Evolutionary conservation across 306 rosid species (phyloP).

Genomic region (Pueraria montana): DNA sequence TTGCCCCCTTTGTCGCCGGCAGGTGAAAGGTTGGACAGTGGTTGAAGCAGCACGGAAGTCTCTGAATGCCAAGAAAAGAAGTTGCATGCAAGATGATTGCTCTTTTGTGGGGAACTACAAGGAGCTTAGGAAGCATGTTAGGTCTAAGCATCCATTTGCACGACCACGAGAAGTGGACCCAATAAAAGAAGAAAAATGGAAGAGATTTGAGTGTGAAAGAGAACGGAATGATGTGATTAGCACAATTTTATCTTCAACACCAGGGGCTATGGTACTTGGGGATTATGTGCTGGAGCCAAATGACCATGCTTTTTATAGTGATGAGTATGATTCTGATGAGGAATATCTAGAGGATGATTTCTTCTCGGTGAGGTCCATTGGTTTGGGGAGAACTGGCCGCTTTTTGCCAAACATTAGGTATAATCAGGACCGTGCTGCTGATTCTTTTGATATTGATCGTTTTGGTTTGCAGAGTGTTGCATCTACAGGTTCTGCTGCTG

Average conservation of each 20-base stretch:
- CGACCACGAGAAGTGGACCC: constrained; percentile 97
- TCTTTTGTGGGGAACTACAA: constrained; percentile 79
- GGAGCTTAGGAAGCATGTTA: constrained; percentile 89
- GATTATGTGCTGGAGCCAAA: constrained; percentile 95
- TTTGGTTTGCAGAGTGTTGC: constrained; percentile 61
- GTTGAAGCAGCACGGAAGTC: constrained; percentile 86
- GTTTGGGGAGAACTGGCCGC: constrained; percentile 59
- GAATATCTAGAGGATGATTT: constrained; percentile 65
- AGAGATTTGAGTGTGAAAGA: constrained; percentile 85
- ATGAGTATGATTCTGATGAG: constrained; percentile 72
- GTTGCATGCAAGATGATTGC: constrained; percentile 91
- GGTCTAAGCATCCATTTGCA: constrained; percentile 85
- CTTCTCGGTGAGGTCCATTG: constrained; percentile 62
- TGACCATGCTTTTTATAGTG: constrained; percentile 63
- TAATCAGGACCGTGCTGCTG: constrained; percentile 53
- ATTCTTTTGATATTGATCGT: constrained; percentile 50
- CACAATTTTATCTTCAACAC: constrained; percentile 87
- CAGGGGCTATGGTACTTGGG: constrained; percentile 93
- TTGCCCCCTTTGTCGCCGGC: constrained; percentile 96
- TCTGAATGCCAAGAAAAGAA: constrained; percentile 90
- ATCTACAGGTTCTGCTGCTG: constrained; percentile 59
- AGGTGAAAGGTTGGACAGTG: constrained; percentile 98
- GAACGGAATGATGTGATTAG: constrained; percentile 95
- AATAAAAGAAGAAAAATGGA: constrained; percentile 85
- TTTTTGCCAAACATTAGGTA: constrained; percentile 62